Base-by-base conservation (phyloP, 2,329 filamentous ascomycete genomes). In the Zymoseptoria ardabiliae region DNA sequence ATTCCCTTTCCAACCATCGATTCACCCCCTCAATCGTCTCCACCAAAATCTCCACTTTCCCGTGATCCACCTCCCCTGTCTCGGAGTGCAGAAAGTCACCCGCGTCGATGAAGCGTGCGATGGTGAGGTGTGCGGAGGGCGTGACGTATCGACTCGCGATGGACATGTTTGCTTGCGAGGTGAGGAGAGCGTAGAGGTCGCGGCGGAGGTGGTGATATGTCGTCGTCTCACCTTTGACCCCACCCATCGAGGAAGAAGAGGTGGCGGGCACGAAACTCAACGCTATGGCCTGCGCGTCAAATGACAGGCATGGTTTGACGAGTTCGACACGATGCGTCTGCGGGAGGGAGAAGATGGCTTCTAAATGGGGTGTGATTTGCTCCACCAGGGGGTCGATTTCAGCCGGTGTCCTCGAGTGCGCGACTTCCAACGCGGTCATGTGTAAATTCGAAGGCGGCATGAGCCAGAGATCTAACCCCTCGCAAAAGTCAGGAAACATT, bases 201-300 rank as follows among this genome's bases (percentile, higher is more conserved):
- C 87, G 82, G 2, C 93, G 85, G 8, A 97, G 83, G 73, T 97
- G 93, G 71, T 97, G 93, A 72, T 97, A 97, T 0, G 89, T 92
- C 75, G 90, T 97, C 1, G 66, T 69, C 68, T n/a, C 67, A 63
- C 1, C 71, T 65, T 75, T 91, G 87, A 10, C 84, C 85, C n/a
- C n/a, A n/a, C n/a, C n/a, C n/a, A n/a, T n/a, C n/a, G 30, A 8
- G 10, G 30, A 4, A 13, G 35, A 4, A 17, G 35, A 1, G 3
- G 85, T 81, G 0, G 90, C 90, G 0, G 93, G 92, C 95, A 97
- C 23, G 89, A 94, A 35, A 97, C 76, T 53, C 8, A 53, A 23
- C 0, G 93, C 93, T 58, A 97, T 80, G 17, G 91, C 93, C 4
- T 91, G 87, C 1, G 89, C 82, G 71, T 97, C 93, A 70, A 89